Percentiles rank a stretch among this genome's conserved stretches.
Conservation (phyloP, 345 rosid genomes). For the Hibiscus mutabilis region DNA sequence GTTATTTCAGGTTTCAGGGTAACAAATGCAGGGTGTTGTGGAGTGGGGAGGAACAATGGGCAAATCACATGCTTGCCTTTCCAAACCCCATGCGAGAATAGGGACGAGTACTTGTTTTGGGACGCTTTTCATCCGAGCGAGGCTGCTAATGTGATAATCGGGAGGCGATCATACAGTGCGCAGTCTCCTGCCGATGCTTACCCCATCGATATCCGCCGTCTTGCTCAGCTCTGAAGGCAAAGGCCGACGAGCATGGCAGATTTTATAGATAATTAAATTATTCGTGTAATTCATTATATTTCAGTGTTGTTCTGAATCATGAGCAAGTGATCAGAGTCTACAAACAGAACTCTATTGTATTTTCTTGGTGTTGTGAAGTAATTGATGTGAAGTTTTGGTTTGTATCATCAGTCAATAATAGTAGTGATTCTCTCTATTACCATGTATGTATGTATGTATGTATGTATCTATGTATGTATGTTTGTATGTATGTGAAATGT, state of each 20-base stretch:
- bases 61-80: slow-evolving; percentile 70
- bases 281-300: not conserved
- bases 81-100: slow-evolving; percentile 48
- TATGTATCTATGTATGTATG: too few species aligned
- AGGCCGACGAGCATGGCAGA: not conserved
- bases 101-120: slow-evolving; percentile 58
- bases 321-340: not conserved
- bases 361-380: not conserved
- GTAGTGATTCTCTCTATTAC: too few species aligned
- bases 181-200: slow-evolving; percentile 46
- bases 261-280: not conserved
- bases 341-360: not conserved
- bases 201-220: slow-evolving; percentile 47
- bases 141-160: slow-evolving; percentile 46
- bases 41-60: slow-evolving; percentile 71
- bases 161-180: slow-evolving; percentile 44
- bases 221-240: slow-evolving; percentile 41
- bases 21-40: slow-evolving; percentile 62
- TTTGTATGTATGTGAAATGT: too few species aligned
- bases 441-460: too few species aligned
- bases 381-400: slow-evolving; percentile 3
- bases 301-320: not conserved
- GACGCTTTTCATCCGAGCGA: slow-evolving; percentile 71
- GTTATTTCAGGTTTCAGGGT: slow-evolving; percentile 42
- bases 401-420: too few species aligned